phyloP scores from a whole-genome alignment of 2,329 filamentous ascomycete genomes.

The Pleoardoris graminearum region DNA sequence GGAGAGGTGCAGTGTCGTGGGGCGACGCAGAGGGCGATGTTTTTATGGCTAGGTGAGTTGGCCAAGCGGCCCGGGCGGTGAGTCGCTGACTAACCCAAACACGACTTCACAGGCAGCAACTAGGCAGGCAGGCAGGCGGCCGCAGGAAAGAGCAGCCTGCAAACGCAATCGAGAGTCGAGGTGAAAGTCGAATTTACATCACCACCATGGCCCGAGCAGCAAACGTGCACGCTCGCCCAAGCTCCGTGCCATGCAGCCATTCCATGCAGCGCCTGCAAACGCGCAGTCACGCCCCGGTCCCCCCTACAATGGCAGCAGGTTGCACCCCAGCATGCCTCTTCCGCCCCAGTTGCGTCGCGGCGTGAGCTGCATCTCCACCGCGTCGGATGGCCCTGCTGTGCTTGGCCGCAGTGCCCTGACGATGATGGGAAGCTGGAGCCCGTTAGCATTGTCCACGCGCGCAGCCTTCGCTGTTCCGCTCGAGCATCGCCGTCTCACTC shows the following conservation, averaged over 20 bases:
- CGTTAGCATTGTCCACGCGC: slow-evolving; percentile 28
- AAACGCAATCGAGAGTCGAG: background rate
- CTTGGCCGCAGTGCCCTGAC: slow-evolving; percentile 65
- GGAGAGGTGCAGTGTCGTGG: slow-evolving; percentile 32
- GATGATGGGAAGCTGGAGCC: slow-evolving; percentile 64
- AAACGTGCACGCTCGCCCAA: slow-evolving; percentile 39
- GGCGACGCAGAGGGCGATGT: slow-evolving; percentile 38
- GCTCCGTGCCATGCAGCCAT: slow-evolving; percentile 38
- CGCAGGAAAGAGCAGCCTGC: slow-evolving; percentile 9
- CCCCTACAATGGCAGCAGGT: slow-evolving; percentile 75
- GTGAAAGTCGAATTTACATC: background rate
- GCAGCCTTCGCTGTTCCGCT: slow-evolving; percentile 12
- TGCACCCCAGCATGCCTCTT: slow-evolving; percentile 84
- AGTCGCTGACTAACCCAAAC: slow-evolving; percentile 21
- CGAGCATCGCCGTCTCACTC: slow-evolving; percentile 50
- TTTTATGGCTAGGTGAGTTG: slow-evolving; percentile 39
- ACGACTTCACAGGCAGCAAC: slow-evolving; percentile 13
- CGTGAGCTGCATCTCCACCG: slow-evolving; percentile 72
- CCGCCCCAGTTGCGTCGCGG: slow-evolving; percentile 88
- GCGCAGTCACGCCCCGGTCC: background rate
- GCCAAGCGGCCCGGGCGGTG: slow-evolving; percentile 28
- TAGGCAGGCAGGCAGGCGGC: slow-evolving; percentile 25
- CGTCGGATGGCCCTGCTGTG: slow-evolving; percentile 39
- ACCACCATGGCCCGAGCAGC: slow-evolving; percentile 14
- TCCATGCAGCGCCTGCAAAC: slow-evolving; percentile 26